phyloP scores from a whole-genome alignment of 1,284 basidiomycete species.

The Neonothopanus nambi region DNA sequence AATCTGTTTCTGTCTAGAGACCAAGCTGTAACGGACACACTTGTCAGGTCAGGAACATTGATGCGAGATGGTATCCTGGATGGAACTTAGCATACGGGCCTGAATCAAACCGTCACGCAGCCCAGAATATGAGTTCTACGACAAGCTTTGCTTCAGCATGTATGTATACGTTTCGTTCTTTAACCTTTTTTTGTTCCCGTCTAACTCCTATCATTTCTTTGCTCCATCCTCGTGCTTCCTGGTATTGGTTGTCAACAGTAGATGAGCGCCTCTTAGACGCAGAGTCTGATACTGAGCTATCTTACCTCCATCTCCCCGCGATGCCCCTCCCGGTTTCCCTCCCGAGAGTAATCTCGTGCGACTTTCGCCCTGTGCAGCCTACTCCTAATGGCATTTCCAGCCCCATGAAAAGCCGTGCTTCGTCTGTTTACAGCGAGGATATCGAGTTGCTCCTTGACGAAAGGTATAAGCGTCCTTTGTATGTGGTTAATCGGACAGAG shows the following conservation, averaged over 20 bases:
- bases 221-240: not conserved
- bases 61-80: too few relatives aligned
- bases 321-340: too few relatives aligned
- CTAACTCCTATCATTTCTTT: not conserved
- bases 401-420: too few relatives aligned
- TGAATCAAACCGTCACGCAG: not conserved
- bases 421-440: too few relatives aligned
- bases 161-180: not conserved
- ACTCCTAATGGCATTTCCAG: too few relatives aligned
- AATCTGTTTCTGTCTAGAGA: too few relatives aligned
- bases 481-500: not conserved
- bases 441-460: not conserved
- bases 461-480: not conserved
- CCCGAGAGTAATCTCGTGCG: too few relatives aligned
- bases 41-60: too few relatives aligned
- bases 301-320: too few relatives aligned
- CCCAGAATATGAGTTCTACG: not conserved
- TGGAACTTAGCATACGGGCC: not conserved
- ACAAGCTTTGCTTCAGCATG: conserved; percentile 1
- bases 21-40: too few relatives aligned
- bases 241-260: not conserved
- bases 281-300: not conserved
- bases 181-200: not conserved
- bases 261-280: conserved; percentile 6
- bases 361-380: too few relatives aligned